Evolutionary conservation across 1,139 yeast genomes (phyloP).

Genomic region (Yamadazyma atmosphaerica): DNA sequence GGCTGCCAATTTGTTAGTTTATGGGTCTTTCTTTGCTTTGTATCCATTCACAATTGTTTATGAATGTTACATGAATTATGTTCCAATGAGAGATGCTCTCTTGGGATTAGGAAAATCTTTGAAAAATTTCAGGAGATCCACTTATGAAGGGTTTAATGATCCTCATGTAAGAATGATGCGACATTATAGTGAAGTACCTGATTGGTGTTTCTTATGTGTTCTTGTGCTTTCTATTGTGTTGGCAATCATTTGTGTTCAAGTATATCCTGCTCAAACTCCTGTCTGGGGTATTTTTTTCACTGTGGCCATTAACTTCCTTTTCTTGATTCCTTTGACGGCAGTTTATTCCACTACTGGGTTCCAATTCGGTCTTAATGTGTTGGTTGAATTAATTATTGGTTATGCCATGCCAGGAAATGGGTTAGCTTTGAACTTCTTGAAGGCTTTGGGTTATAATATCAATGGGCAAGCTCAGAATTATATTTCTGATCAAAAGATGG

Average conservation of each 20-base stretch:
- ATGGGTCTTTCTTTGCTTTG: slow-evolving; percentile 58
- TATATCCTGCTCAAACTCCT: slow-evolving; percentile 51
- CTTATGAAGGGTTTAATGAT: slow-evolving; percentile 34
- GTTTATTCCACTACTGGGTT: slow-evolving; percentile 56
- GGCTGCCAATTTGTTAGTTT: slow-evolving; percentile 44
- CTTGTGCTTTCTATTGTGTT: slow-evolving; percentile 49
- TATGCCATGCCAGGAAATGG: slow-evolving; percentile 67
- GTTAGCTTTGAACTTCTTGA: slow-evolving; percentile 56
- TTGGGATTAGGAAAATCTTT: slow-evolving; percentile 9
- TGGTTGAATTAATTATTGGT: slow-evolving; percentile 62
- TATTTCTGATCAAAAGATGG: slow-evolving; percentile 56
- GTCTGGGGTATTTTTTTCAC: slow-evolving; percentile 62
- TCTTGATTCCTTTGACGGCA: slow-evolving; percentile 56
- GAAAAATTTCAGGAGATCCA: slow-evolving; percentile 46
- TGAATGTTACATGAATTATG: slow-evolving; percentile 31
- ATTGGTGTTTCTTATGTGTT: slow-evolving; percentile 54
- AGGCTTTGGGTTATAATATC: slow-evolving; percentile 60
- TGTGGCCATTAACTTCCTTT: slow-evolving; percentile 52
- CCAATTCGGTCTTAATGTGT: slow-evolving; percentile 54
- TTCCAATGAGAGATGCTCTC: slow-evolving; percentile 16
- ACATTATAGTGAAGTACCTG: slow-evolving; percentile 61
- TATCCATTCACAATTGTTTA: slow-evolving; percentile 59
- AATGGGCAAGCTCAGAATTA: slow-evolving; percentile 63
- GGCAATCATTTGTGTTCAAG: slow-evolving; percentile 49
- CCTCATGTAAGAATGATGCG: slow-evolving; percentile 59